A percentile compares a stretch with the other conserved stretches of the same genome.
Conservation (phyloP, 495 filamentous ascomycete species). For the Podospora sp. region DNA sequence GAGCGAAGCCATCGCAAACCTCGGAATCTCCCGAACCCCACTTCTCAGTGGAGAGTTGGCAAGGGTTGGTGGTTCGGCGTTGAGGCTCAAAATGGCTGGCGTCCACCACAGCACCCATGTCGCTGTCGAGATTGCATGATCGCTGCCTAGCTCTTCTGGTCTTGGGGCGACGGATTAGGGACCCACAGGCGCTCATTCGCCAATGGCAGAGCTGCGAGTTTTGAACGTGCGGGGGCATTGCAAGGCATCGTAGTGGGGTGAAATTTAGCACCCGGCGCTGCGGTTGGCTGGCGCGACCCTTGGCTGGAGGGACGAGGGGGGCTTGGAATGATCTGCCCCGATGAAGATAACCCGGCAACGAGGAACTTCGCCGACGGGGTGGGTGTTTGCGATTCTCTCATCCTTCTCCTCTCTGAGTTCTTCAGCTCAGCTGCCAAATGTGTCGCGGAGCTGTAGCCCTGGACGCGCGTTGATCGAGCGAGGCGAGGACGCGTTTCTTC, state of each 20-base stretch:
- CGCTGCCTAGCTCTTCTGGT: slow-evolving; percentile 5
- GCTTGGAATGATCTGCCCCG: slow-evolving; percentile 5
- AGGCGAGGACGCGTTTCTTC: slow-evolving; percentile 11
- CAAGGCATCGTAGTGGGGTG: slow-evolving; percentile 6
- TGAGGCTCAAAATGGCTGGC: background rate
- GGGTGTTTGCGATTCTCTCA: background rate
- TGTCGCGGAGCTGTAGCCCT: background rate
- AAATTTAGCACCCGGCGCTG: background rate
- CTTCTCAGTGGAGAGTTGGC: background rate
- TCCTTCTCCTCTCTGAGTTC: background rate
- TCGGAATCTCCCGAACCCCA: background rate
- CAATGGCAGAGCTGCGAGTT: background rate
- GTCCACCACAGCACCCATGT: background rate
- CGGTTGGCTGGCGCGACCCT: slow-evolving; percentile 1
- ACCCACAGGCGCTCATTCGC: background rate
- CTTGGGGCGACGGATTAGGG: slow-evolving; percentile 3
- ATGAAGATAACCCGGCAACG: slow-evolving; percentile 11
- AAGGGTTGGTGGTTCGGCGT: background rate
- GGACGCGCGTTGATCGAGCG: slow-evolving; percentile 20
- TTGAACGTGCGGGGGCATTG: slow-evolving; percentile 3
- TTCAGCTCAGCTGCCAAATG: background rate
- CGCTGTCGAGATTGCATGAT: slow-evolving; percentile 8
- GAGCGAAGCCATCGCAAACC: background rate
- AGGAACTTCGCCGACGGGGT: background rate
- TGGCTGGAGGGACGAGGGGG: background rate